Conservation (phyloP, 106 monocot genomes). For the Iris macrosiphon region DNA sequence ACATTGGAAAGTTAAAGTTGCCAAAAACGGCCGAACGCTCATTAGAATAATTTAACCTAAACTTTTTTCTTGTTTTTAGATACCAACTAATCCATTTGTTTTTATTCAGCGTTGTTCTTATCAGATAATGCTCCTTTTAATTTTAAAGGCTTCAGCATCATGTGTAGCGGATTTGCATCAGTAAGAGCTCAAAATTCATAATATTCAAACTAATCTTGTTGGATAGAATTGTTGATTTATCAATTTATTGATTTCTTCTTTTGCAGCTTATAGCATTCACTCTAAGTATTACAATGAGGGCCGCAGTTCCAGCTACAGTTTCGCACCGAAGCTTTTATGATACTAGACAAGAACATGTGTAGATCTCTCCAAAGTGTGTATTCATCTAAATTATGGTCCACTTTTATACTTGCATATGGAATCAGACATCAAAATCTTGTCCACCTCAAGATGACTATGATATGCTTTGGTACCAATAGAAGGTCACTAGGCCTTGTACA, state of each 20-base stretch:
- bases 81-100: too few species aligned
- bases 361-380: background rate
- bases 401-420: too few species aligned
- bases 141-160: constrained; percentile 88
- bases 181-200: constrained; percentile 26
- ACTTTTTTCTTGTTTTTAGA: too few species aligned
- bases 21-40: too few species aligned
- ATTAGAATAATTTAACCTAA: too few species aligned
- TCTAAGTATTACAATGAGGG: constrained; percentile 17
- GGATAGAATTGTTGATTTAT: background rate
- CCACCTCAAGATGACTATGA: too few species aligned
- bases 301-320: background rate
- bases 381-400: background rate
- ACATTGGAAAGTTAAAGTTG: too few species aligned
- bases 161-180: constrained; percentile 68
- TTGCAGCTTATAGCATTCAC: constrained; percentile 34
- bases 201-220: background rate
- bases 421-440: too few species aligned
- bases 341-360: background rate
- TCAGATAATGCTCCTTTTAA: constrained; percentile 80
- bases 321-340: background rate
- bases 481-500: too few species aligned
- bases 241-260: background rate
- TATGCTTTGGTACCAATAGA: too few species aligned
- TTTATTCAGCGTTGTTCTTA: constrained; percentile 62